Base-by-base conservation (phyloP, 1,139 yeast genomes). In the Pichia terricola region DNA sequence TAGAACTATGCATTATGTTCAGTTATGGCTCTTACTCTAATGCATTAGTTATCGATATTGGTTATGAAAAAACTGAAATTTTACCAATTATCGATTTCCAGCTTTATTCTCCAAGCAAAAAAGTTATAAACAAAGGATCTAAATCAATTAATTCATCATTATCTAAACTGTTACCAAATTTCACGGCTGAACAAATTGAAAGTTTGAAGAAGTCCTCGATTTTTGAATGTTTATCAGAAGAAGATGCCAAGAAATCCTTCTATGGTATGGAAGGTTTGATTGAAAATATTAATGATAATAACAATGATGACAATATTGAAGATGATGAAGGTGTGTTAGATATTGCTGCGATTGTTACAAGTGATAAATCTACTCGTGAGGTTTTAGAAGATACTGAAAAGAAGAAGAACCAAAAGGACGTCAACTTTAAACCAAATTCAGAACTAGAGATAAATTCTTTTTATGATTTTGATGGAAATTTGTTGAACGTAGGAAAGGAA, bases 331-430 rank as follows among this genome's bases (percentile, higher is more conserved):
- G 86, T 39, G 77, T 79, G 3, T 72, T 87, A 42, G 96, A 91
- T 61, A 89, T 91, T 40, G 96, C 96, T 1, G 87, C 87, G 37
- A 79, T 88, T 54, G 94, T 91, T 7, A 77, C 94, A 1, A 80
- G 86, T 48, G 86, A 79, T 9, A 73, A 80, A 51, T 53, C 63
- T 25, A 76, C 86, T 2, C 70, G 82, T 46, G 87, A 81, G 56
- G 68, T 80, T 34, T 63, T 82, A 43, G 83, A 74, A 43, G 70
- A 79, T 42, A 81, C 76, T 53, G 67, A 64, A 45, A 68, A 70
- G 45, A 68, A 67, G 43, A 63, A 60, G 30, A 60, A 63, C 11
- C 49, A 42, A 26, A 64, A 63, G 27, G 58, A 59, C 34, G 63
- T 63, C 26, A 58, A 59, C 35, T 63, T 63, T 26, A 58, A 59